These are phyloP conservation scores for Penicillium samsonianum DNA, from an alignment of 495 filamentous ascomycete species.

Conservation along the genomic window DNA sequence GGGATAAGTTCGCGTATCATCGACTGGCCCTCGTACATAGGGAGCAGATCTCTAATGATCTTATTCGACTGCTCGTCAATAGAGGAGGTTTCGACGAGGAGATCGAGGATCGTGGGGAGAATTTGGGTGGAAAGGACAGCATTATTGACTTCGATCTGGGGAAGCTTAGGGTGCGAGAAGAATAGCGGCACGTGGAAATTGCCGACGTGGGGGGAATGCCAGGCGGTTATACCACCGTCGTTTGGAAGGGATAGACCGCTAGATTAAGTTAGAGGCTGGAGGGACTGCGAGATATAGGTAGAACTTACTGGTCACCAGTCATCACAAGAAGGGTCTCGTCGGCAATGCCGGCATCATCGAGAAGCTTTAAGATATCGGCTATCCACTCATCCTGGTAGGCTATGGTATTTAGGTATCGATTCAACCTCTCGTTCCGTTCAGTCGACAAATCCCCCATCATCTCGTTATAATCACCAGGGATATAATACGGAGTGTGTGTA, in stretches of 20 bases:
- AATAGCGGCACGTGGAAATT: constrained; percentile 45
- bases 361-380: constrained; percentile 32
- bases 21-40: constrained; percentile 47
- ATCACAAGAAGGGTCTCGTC: constrained; percentile 47
- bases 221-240: constrained; percentile 32
- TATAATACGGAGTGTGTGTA: constrained; percentile 45
- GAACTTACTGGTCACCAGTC: constrained; percentile 46
- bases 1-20: constrained; percentile 30
- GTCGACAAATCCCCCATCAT: constrained; percentile 24
- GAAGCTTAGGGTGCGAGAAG: constrained; percentile 42
- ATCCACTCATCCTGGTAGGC: constrained; percentile 44
- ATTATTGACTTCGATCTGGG: constrained; percentile 35
- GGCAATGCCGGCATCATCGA: constrained; percentile 41
- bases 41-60: constrained; percentile 33
- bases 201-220: constrained; percentile 39
- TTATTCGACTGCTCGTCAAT: constrained; percentile 25
- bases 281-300: neutral
- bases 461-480: constrained; percentile 41
- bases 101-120: constrained; percentile 45
- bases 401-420: constrained; percentile 44
- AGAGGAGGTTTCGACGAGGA: constrained; percentile 39
- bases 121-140: constrained; percentile 39
- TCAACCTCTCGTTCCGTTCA: constrained; percentile 35
- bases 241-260: constrained; percentile 37
- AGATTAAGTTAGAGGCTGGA: neutral